Base-by-base conservation (phyloP, 345 rosid species). In the Syzygium aromaticum region DNA sequence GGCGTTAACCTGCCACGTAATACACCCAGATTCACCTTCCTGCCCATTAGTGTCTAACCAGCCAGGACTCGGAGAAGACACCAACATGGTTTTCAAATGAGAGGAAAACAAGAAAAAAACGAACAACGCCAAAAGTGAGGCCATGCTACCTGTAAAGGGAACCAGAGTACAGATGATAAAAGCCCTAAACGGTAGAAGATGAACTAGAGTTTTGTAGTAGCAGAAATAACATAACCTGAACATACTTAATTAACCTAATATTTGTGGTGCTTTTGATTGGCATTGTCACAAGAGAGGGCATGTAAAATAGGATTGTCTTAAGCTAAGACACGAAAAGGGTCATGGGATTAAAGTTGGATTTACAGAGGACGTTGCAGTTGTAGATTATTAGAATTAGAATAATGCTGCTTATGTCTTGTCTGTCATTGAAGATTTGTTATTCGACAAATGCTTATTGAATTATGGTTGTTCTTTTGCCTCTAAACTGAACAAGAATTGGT, bases 241-340 rank as follows among this genome's bases (percentile, higher is more conserved):
- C 30, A 2, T 28, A 57, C 43, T 14, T 13, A 57, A 28, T 11
- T 57, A 4, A 28, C 64, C 27, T 25, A 28, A 57, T 25, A 57
- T 57, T 57, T 6, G 6, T 57, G 30, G 64, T 25, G 64, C 64
- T 0, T 4, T 25, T 7, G 27, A 2, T 59, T 6, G 64, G 30
- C 15, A 27, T 59, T 27, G 3, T n/a, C 0, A 27, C 64, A 27
- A 59, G 64, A 0, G 30, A 43, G 64, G 27, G 64, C 64, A 27
- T 59, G 64, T 59, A 13, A 59, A 98, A 98, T 59, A 98, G 17
- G 38, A 67, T 30, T 8, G 78, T 30, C 78, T 17, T 21, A 30
- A 67, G 6, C 40, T 17, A 11, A 67, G 11, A 22, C 59, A 5
- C 6, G 2, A 19, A 67, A 67, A 17, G 4, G 46, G 23, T 30